Evolutionary conservation across 2,329 filamentous ascomycete species (phyloP), one percentile per base, ranked within the genome.

Genomic region (Tolypocladium guangdongense): DNA sequence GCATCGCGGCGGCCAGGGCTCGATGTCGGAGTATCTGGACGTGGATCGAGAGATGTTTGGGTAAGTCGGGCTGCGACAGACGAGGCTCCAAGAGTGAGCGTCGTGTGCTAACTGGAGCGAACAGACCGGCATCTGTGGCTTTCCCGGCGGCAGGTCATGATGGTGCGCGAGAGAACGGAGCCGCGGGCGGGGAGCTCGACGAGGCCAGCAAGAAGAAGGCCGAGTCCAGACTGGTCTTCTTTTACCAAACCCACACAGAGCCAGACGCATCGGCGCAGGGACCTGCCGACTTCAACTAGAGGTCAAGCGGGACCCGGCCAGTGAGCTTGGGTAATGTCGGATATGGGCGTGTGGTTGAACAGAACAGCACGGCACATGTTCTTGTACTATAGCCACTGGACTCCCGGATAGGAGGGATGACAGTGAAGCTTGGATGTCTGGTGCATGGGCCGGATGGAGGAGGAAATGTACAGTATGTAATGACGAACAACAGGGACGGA

Each of bases 1-100:
- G 58, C 85, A 95, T 61, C 79, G 88, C 52, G 91, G 92, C 16
- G 84, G 82, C 56, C 88, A 90, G 66, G 82, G 91, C 35, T 82
- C 89, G 2, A 92, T 95, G 73, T 89, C 90, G 70, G 86, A 91
- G 62, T 96, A 91, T 67, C 77, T 96, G 64, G 74, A 78, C 55
- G 74, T 97, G 37, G 92, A 99, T 66, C 81, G 84, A 45, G 88
- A 95, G 67, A 81, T 96, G 55, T 93, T 95, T 67, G 93, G 93
- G 83, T 85, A 73, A 69, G 82, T 63, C 16, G 22, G 46, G 16
- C 12, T 10, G 7, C 4, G 6, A 7, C 32, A n/a, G 46, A 43
- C 38, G n/a, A 12, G 39, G 20, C 32, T 35, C 35, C 4, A 20
- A n/a, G n/a, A 5, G 22, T 11, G 24, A 16, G 18, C 10, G 12